Base-by-base conservation (phyloP, 1,284 basidiomycete species). In the Sporisorium iseilematis-ciliati region DNA sequence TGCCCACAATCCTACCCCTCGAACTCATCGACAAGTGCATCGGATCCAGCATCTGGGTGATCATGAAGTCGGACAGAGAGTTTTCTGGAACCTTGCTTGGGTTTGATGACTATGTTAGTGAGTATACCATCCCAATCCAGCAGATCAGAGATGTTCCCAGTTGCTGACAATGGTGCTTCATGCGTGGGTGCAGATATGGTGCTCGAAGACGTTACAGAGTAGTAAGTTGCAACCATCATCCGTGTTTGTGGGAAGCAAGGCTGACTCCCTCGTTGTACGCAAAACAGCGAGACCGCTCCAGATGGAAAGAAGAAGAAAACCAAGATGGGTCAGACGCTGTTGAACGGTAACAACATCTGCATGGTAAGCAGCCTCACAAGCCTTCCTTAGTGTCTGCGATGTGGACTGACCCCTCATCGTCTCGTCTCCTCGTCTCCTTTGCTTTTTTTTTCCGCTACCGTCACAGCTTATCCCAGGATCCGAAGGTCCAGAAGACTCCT, bases 51-150 rank as follows among this genome's bases (percentile, higher is more conserved):
- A 85, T 85, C 66, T 85, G 85, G 85, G 84, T 85, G 38, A 77
- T 85, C 43, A 85, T 85, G 84, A 85, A 85, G 75, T 76, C 79
- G 29, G 77, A 84, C 38, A 67, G 85, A 29, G 85, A 85, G 70
- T 83, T 85, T 87, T 93, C 92, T 18, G 96, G 96, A n/a, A 98
- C 91, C 3, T 88, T 99, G 52, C 89, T 96, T 46, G 96, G 97
- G 3, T 99, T 99, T 83, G 97, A 99, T 86, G 96, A 99, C 87
- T 99, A 96, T 86, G 96, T 99, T 86, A 99, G 96, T 98, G 86
- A 90, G 96, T 97, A 65, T 10, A 14, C 35, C 12, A 11, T 20
- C 25, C 20, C 0, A 11, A 18, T 31, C 18, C 14, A 31, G 8
- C 38, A 49, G 2, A 21, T 26, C 26, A 52, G 21, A n/a, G 12